Conservation (phyloP, 257 asterid species). For the Fraxinus pennsylvanica region DNA sequence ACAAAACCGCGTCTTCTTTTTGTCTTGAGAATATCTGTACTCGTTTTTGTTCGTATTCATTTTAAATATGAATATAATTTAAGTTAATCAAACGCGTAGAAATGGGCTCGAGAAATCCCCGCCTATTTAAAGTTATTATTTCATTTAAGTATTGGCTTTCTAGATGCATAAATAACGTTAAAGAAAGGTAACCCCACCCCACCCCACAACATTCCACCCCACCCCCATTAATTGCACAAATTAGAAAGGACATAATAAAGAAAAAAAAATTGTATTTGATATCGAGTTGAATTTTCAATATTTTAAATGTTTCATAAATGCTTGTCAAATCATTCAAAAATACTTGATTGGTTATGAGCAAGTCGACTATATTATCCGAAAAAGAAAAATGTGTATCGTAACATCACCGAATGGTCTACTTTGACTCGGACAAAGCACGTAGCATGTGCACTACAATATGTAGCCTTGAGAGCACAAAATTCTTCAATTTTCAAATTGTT, state of each 20-base stretch:
- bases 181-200: not conserved
- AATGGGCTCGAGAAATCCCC: conserved; percentile 51
- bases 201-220: too few species aligned
- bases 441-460: conserved; percentile 4
- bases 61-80: too few species aligned
- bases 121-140: not conserved
- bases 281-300: too few species aligned
- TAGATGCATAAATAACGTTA: not conserved
- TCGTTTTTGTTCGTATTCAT: too few species aligned
- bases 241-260: too few species aligned
- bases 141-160: not conserved
- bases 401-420: not conserved
- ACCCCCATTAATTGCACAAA: too few species aligned
- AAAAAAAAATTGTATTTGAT: too few species aligned
- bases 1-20: not conserved
- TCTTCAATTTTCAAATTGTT: not conserved
- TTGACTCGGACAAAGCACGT: not conserved
- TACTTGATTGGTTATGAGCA: too few species aligned
- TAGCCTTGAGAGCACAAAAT: not conserved
- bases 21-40: conserved; percentile 40
- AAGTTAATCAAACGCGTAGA: not conserved
- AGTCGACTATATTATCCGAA: too few species aligned
- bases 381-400: not conserved
- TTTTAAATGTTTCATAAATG: too few species aligned
- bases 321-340: not conserved